These are phyloP conservation scores for Medicago ruthenica DNA, from an alignment of 306 rosid species.

Conservation along the genomic window DNA sequence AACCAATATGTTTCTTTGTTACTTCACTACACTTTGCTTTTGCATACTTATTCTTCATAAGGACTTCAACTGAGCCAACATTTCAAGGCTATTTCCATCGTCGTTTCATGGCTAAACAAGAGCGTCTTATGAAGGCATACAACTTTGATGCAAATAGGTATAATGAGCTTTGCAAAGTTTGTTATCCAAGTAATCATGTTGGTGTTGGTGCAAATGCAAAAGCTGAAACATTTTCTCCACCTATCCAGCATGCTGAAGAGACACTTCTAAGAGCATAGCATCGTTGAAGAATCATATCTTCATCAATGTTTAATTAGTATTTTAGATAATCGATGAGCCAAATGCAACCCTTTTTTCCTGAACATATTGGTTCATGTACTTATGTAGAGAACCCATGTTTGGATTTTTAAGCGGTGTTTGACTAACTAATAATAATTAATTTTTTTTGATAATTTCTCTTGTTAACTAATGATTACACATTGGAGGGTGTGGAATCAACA, in stretches of 20 bases:
- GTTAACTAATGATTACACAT: no score
- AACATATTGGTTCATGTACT: not conserved
- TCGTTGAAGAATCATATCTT: conserved; percentile 26
- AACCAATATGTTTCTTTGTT: conserved; percentile 87
- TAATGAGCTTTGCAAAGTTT: conserved; percentile 55
- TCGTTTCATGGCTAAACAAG: conserved; percentile 62
- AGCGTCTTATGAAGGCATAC: conserved; percentile 57
- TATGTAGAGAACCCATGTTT: not conserved
- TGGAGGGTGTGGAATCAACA: no score
- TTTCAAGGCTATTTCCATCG: conserved; percentile 70
- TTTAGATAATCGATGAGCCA: not conserved
- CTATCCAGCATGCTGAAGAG: not conserved
- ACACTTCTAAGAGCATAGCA: conserved; percentile 21
- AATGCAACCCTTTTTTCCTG: not conserved
- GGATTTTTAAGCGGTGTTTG: conserved; percentile 5
- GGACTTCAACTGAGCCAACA: conserved; percentile 74
- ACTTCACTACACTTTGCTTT: conserved; percentile 61
- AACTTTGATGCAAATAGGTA: conserved; percentile 60
- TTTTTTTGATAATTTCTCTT: not conserved
- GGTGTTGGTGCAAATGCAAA: conserved; percentile 6
- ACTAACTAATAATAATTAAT: not conserved
- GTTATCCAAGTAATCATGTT: conserved; percentile 45
- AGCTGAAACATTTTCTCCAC: conserved; percentile 6
- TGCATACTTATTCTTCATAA: conserved; percentile 67
- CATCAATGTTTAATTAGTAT: not conserved